A percentile compares a stretch with the other conserved stretches of the same genome.
These are phyloP conservation scores for Aspergillus arachidicola DNA, from an alignment of 2,329 filamentous ascomycete genomes.

Conservation along the genomic window DNA sequence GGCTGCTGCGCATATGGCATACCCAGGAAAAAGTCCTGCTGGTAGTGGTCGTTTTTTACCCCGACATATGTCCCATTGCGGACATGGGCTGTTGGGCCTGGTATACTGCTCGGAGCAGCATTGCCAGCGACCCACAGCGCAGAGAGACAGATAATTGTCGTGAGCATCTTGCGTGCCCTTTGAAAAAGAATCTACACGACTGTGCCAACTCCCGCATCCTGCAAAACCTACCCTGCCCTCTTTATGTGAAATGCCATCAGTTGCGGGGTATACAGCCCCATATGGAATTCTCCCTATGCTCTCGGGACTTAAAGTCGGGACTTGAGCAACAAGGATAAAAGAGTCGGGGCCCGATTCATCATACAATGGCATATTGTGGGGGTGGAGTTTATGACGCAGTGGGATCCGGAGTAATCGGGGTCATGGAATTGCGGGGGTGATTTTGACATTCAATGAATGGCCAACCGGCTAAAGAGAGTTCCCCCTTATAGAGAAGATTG, in stretches of 20 bases:
- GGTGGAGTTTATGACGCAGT: background rate
- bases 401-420: slow-evolving; percentile 1
- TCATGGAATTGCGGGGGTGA: background rate
- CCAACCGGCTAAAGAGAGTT: background rate
- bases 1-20: slow-evolving; percentile 62
- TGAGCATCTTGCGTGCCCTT: background rate
- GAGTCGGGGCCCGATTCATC: background rate
- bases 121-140: slow-evolving; percentile 9
- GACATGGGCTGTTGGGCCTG: slow-evolving; percentile 35
- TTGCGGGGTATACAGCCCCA: background rate
- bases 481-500: slow-evolving; percentile 6
- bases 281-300: background rate
- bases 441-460: background rate
- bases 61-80: slow-evolving; percentile 55
- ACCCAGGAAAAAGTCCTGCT: slow-evolving; percentile 57
- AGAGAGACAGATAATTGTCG: background rate
- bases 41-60: slow-evolving; percentile 40
- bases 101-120: slow-evolving; percentile 24
- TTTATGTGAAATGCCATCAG: background rate
- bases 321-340: background rate
- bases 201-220: background rate
- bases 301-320: background rate
- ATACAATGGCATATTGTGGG: background rate
- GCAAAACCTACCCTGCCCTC: background rate
- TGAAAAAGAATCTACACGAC: background rate